Evolutionary conservation across 129 eudicot genomes (phyloP).

Genomic region (Flaveria robusta): DNA sequence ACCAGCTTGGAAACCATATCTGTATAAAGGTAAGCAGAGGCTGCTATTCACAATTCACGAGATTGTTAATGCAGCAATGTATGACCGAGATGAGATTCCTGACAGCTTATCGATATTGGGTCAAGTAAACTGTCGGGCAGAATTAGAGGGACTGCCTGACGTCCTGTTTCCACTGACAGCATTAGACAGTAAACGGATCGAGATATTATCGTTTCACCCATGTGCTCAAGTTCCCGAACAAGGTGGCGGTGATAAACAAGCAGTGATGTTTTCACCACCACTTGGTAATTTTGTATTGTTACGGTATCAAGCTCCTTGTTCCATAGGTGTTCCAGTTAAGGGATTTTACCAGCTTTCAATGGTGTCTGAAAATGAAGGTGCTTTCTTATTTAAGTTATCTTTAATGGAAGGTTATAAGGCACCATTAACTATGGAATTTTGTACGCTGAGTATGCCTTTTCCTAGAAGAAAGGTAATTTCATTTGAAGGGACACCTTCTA

Average conservation of each 20-base stretch:
- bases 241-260: slow-evolving; percentile 70
- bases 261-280: slow-evolving; percentile 82
- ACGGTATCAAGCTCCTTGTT: slow-evolving; percentile 67
- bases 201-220: slow-evolving; percentile 81
- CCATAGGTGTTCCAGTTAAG: slow-evolving; percentile 70
- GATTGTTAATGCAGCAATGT: slow-evolving; percentile 85
- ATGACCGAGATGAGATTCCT: slow-evolving; percentile 94
- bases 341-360: slow-evolving; percentile 98
- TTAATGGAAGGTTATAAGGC: slow-evolving; percentile 88
- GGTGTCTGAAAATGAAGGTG: slow-evolving; percentile 99
- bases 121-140: slow-evolving; percentile 97
- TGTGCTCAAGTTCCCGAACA: slow-evolving; percentile 99
- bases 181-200: slow-evolving; percentile 60
- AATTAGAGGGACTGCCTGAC: slow-evolving; percentile 91
- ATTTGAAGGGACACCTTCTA: slow-evolving; percentile 86
- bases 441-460: slow-evolving; percentile 96
- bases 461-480: slow-evolving; percentile 79
- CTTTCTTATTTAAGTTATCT: slow-evolving; percentile 73
- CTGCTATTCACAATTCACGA: slow-evolving; percentile 85
- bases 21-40: slow-evolving; percentile 87
- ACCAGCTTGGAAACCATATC: slow-evolving; percentile 99
- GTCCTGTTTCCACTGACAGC: slow-evolving; percentile 78
- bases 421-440: slow-evolving; percentile 78
- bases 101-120: slow-evolving; percentile 79
- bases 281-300: slow-evolving; percentile 85